Base-by-base conservation (phyloP, 768 basidiomycete genomes). In the Boletus pseudo-olivaceus region DNA sequence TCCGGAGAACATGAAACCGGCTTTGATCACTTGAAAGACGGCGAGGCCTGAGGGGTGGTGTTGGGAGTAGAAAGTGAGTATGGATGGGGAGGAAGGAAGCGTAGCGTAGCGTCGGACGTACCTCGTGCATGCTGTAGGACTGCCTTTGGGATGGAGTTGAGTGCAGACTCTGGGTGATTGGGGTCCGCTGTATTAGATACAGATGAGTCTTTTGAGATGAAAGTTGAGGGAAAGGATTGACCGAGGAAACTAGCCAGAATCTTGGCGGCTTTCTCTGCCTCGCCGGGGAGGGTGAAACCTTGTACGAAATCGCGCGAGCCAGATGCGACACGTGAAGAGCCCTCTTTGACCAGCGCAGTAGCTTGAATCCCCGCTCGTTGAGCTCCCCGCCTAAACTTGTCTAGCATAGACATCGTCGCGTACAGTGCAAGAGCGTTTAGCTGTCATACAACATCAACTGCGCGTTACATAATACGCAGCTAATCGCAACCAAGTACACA, bases 1-100 rank as follows among this genome's bases (percentile, higher is more conserved):
- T 45, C 92, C 95, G 11, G 90, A 92, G 79, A 96, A 95, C 50
- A 95, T 83, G 76, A 98, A 96, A 2, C 95, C 93, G 5, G 92
- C 91, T 73, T 92, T 90, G 70, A 97, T 75, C 14, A 97, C 92
- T 63, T 93, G 90, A 80, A 97, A 98, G 61, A 98, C 81, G 46
- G 95, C 95, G 55, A 98, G 85, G 48, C 94, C 93, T 95, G 60
- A n/a, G 34, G 8, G 8, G 35, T 17, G 30, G n/a, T 11, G 8
- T 23, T 23, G 23, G 23, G 23, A 17, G 33, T 26, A 33, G 23
- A 34, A 4, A 12, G 33, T 52, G 17, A 32, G 38, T 1, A 20
- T n/a, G 19, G 50, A 49, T 6, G 20, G 12, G 42, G 19, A 47
- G 44, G 19, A 4, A n/a, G 23, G n/a, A 37, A 19, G 32, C 4